These are phyloP conservation scores for Eucalyptus pumila DNA, from an alignment of 345 rosid species.

Conservation along the genomic window DNA sequence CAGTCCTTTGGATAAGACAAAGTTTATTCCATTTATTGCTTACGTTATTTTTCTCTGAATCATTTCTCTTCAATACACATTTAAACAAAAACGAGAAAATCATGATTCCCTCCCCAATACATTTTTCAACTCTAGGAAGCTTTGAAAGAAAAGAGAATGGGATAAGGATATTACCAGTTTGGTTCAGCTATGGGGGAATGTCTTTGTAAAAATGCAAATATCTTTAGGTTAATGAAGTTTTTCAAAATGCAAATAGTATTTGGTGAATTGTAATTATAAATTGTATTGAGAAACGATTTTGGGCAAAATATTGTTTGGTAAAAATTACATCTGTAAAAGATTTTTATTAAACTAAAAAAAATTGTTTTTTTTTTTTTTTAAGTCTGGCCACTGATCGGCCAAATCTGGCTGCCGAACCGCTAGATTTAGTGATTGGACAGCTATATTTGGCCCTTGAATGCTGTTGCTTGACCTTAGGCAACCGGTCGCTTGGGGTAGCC, in stretches of 20 bases:
- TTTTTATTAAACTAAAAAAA: no score
- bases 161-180: no score
- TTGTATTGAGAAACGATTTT: no score
- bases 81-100: not conserved
- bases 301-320: no score
- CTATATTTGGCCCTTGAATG: no score
- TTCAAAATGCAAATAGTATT: no score
- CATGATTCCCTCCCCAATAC: not conserved
- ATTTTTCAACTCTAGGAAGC: not conserved
- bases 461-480: accelerated
- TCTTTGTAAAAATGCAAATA: no score
- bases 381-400: accelerated
- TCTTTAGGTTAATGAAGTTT: accelerated
- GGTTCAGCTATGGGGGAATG: no score
- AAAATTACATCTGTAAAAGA: no score
- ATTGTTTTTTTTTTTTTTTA: no score
- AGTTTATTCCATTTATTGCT: not conserved
- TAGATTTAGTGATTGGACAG: accelerated
- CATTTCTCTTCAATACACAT: not conserved
- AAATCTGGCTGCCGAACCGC: accelerated
- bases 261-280: no score
- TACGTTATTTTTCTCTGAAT: not conserved
- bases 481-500: no score
- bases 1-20: not conserved
- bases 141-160: not conserved